phyloP scores from a whole-genome alignment of 2,329 filamentous ascomycete species.

The Grosmannia penicillata region DNA sequence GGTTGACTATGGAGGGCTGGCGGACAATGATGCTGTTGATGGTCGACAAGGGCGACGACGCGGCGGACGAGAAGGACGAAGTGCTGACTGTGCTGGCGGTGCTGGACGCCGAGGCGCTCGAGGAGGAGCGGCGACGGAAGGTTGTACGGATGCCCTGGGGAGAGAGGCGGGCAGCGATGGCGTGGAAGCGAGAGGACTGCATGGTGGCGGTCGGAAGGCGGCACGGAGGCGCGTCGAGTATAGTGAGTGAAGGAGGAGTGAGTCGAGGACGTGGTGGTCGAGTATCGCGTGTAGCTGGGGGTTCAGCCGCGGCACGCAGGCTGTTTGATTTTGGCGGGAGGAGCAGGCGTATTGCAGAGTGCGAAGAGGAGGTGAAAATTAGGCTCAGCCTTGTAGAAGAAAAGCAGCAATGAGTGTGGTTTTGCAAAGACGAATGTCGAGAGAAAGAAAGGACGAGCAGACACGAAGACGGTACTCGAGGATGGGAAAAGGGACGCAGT shows the following conservation, averaged over 20 bases:
- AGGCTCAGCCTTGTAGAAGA: too few relatives aligned
- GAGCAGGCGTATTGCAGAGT: too few relatives aligned
- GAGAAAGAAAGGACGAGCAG: too few relatives aligned
- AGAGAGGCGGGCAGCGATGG: slow-evolving; percentile 35
- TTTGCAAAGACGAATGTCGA: too few relatives aligned
- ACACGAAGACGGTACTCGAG: too few relatives aligned
- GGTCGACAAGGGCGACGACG: slow-evolving; percentile 29
- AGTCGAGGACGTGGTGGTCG: background rate
- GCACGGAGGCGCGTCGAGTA: background rate
- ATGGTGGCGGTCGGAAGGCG: slow-evolving; percentile 18
- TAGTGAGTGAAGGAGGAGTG: background rate
- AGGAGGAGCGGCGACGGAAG: slow-evolving; percentile 37
- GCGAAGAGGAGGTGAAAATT: too few relatives aligned
- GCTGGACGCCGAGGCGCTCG: slow-evolving; percentile 21
- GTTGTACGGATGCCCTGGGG: slow-evolving; percentile 33
- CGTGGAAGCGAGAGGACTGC: slow-evolving; percentile 33
- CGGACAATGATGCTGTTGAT: slow-evolving; percentile 45
- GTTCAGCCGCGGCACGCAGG: too few relatives aligned
- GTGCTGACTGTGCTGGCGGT: slow-evolving; percentile 19
- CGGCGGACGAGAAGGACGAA: slow-evolving; percentile 30
- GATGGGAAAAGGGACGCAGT: too few relatives aligned
- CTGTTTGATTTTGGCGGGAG: too few relatives aligned
- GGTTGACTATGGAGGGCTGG: slow-evolving; percentile 40
- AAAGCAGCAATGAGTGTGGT: too few relatives aligned
- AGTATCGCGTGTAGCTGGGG: too few relatives aligned